phyloP scores from a whole-genome alignment of 2,329 filamentous ascomycete genomes.

The Aspergillus japonicus region DNA sequence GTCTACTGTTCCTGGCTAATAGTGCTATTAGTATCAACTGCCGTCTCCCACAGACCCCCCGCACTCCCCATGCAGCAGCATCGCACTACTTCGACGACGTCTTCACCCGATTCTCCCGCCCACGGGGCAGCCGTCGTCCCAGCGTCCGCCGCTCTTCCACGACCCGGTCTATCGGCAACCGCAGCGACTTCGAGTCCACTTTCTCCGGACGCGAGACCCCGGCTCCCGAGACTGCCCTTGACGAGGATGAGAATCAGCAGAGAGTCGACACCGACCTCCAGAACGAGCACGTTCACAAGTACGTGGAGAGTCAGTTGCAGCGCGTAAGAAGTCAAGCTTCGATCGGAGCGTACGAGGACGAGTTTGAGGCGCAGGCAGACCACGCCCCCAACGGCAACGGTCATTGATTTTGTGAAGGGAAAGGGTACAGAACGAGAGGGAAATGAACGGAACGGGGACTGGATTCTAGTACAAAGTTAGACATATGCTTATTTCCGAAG shows the following conservation, averaged over 20 bases:
- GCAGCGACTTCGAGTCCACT: conserved; percentile 70
- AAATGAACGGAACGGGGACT: background rate
- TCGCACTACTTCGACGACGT: conserved; percentile 95
- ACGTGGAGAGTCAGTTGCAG: conserved; percentile 77
- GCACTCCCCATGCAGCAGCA: conserved; percentile 78
- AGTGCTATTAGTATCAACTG: conserved; percentile 67
- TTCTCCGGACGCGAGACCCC: conserved; percentile 31
- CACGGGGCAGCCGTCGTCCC: conserved; percentile 46
- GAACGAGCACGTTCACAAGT: conserved; percentile 72
- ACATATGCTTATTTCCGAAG: background rate
- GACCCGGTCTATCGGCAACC: conserved; percentile 75
- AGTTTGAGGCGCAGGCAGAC: conserved; percentile 61
- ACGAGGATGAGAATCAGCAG: conserved; percentile 29
- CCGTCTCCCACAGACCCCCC: conserved; percentile 87
- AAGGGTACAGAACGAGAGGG: conserved; percentile 14
- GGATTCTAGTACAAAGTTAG: conserved; percentile 1
- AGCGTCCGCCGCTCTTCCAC: conserved; percentile 75
- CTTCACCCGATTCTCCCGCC: conserved; percentile 59
- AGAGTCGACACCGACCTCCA: conserved; percentile 52
- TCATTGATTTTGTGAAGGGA: conserved; percentile 11
- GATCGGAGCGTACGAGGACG: conserved; percentile 56
- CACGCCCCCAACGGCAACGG: conserved; percentile 34
- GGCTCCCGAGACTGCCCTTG: conserved; percentile 31
- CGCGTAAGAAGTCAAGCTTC: conserved; percentile 63
- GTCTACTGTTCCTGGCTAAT: conserved; percentile 41